A percentile compares a stretch with the other conserved stretches of the same genome.
phyloP scores from a whole-genome alignment of 208 protist genomes.

The Tritrichomonas musculus region DNA sequence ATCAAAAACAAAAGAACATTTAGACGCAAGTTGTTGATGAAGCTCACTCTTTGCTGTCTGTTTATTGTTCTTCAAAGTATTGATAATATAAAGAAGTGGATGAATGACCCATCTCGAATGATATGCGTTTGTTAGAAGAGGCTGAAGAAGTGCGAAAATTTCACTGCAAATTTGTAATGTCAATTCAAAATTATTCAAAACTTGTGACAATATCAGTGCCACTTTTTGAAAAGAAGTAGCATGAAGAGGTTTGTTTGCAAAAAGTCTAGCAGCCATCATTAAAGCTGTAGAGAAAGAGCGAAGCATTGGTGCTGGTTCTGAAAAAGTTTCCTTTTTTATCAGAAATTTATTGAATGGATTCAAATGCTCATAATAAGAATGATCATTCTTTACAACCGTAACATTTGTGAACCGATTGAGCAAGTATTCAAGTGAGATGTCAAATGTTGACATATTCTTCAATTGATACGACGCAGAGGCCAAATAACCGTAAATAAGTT shows the following conservation, averaged over 20 bases:
- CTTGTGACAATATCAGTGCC: background rate
- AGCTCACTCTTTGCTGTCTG: background rate
- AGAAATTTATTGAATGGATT: background rate
- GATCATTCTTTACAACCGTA: background rate
- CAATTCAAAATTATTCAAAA: background rate
- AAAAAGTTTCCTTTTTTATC: background rate
- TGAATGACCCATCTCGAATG: background rate
- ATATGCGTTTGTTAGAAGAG: background rate
- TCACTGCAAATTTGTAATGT: background rate
- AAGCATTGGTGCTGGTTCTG: background rate
- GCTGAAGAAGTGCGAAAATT: background rate
- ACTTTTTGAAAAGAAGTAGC: constrained; percentile 7
- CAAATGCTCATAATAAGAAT: background rate
- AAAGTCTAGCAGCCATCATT: constrained; percentile 13
- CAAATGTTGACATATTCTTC: background rate
- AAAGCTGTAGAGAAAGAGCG: background rate
- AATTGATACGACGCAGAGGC: background rate
- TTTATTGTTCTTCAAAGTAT: background rate
- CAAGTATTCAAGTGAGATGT: background rate
- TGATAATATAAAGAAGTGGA: background rate
- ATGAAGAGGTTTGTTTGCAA: background rate
- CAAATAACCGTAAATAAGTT: background rate
- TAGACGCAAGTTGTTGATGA: background rate
- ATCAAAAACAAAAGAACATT: background rate
- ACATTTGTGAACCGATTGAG: background rate